Conservation (phyloP, 306 rosid species). For the Rosa multiflora region DNA sequence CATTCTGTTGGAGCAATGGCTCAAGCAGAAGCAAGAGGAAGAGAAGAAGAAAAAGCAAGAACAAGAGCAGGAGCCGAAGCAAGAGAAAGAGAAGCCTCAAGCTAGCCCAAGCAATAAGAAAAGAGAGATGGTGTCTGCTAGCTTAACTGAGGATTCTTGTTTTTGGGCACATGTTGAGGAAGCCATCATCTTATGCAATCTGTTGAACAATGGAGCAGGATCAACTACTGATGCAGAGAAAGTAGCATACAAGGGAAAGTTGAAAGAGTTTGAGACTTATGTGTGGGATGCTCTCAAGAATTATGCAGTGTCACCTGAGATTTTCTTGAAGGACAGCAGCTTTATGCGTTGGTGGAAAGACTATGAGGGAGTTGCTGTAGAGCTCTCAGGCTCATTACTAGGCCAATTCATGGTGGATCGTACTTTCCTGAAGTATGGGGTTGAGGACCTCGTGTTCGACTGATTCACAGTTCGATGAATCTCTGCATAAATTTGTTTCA, state of each 20-base stretch:
- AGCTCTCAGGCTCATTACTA: slow-evolving; percentile 12
- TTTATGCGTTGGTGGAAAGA: slow-evolving; percentile 65
- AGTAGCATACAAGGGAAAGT: not conserved
- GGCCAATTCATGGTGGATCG: slow-evolving; percentile 30
- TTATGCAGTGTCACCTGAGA: slow-evolving; percentile 56
- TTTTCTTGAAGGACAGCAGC: slow-evolving; percentile 49
- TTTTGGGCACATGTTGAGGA: slow-evolving; percentile 25
- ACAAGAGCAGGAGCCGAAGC: no score
- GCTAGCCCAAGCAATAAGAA: not conserved
- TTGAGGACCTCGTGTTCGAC: no score
- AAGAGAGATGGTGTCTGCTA: slow-evolving; percentile 27
- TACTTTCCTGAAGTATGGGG: not conserved
- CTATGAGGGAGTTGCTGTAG: slow-evolving; percentile 27
- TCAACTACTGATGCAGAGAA: not conserved
- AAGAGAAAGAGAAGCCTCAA: no score
- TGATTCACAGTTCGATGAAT: no score
- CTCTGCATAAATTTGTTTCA: no score
- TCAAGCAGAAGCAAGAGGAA: not conserved
- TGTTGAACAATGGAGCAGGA: not conserved
- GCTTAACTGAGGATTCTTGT: slow-evolving; percentile 61
- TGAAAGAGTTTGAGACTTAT: slow-evolving; percentile 45
- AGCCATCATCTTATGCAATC: slow-evolving; percentile 42
- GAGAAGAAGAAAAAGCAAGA: no score
- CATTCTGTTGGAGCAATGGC: slow-evolving; percentile 45
- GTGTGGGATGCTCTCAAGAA: slow-evolving; percentile 38